Evolutionary conservation across 768 basidiomycete genomes (phyloP).

Genomic region (Termitomyces sp.): DNA sequence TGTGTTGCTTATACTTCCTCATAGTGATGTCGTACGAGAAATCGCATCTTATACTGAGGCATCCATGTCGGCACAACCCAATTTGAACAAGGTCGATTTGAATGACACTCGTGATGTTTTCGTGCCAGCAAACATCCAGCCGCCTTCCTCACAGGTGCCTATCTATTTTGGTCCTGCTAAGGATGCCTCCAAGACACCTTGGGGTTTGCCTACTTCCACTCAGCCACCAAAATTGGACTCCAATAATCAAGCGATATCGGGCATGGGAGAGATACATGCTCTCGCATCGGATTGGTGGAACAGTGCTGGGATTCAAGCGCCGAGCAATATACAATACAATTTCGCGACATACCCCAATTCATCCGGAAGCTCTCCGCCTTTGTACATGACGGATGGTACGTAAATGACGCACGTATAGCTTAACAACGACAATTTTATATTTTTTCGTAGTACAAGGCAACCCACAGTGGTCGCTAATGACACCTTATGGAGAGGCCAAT

Average conservation of each 20-base stretch:
- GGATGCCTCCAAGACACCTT: neutral
- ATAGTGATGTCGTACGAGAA: constrained; percentile 33
- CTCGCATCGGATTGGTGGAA: neutral
- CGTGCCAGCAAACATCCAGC: neutral
- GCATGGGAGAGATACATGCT: neutral
- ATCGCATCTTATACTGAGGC: constrained; percentile 27
- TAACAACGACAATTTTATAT: neutral
- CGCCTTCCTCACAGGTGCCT: neutral
- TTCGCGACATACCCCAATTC: neutral
- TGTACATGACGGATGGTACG: constrained; percentile 2
- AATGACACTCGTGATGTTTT: neutral
- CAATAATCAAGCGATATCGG: neutral
- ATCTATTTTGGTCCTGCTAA: neutral
- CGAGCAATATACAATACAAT: neutral
- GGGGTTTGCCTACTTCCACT: neutral
- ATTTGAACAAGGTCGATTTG: neutral
- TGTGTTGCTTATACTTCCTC: neutral
- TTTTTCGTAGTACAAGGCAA: neutral
- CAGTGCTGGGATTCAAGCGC: neutral
- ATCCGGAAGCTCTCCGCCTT: neutral
- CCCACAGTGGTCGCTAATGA: constrained; percentile 5
- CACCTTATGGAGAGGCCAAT: constrained; percentile 1
- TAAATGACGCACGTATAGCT: neutral
- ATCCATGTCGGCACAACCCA: neutral
- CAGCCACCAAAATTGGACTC: neutral